Evolutionary conservation across 768 basidiomycete species (phyloP).

Genomic region (Paxillus rubicundulus): DNA sequence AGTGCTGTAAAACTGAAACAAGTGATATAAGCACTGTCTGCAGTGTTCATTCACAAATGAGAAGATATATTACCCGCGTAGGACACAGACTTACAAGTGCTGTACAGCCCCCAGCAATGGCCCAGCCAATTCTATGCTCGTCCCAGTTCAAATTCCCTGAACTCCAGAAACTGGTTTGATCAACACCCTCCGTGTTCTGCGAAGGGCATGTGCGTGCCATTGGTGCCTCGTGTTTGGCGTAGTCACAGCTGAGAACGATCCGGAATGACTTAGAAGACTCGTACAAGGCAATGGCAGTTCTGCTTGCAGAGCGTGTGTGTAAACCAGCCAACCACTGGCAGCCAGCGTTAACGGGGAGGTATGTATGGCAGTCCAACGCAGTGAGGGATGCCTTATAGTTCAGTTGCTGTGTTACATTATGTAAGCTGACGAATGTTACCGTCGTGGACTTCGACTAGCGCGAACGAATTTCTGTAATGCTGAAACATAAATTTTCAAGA

Average conservation of each 20-base stretch:
- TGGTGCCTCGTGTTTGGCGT: neutral
- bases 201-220: slow-evolving; percentile 45
- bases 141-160: slow-evolving; percentile 54
- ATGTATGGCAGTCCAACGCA: neutral
- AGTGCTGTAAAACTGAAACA: slow-evolving; percentile 57
- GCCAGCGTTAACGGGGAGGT: slow-evolving; percentile 1
- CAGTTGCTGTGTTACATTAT: neutral
- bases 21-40: slow-evolving; percentile 63
- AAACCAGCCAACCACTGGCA: slow-evolving; percentile 6
- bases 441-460: too few species aligned
- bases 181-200: slow-evolving; percentile 46
- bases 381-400: neutral
- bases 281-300: slow-evolving; percentile 6
- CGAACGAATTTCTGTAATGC: too few species aligned
- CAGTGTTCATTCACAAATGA: neutral
- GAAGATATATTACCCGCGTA: neutral
- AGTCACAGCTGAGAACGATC: neutral
- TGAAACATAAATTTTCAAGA: too few species aligned
- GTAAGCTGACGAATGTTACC: neutral
- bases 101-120: slow-evolving; percentile 63
- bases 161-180: slow-evolving; percentile 66
- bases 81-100: slow-evolving; percentile 43
- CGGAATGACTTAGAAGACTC: neutral
- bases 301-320: slow-evolving; percentile 4
- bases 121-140: slow-evolving; percentile 68